These are phyloP conservation scores for Mycena sp. DNA, from an alignment of 1,284 basidiomycete species.

Conservation along the genomic window DNA sequence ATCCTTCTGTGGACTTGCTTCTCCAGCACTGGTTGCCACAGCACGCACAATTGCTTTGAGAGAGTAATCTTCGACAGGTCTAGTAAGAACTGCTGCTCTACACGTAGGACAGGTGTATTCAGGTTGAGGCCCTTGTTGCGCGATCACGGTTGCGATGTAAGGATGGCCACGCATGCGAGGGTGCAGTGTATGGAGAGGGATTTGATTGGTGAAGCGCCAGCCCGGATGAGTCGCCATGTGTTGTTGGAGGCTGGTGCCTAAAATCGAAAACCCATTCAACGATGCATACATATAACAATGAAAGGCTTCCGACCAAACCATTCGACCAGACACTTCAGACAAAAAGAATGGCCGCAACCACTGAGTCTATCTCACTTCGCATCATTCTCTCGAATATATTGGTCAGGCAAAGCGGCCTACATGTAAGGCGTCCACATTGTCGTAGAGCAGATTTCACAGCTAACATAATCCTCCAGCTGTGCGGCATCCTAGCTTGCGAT, in stretches of 20 bases:
- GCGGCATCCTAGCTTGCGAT: conserved; percentile 45
- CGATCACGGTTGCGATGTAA: conserved; percentile 37
- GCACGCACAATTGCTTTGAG: conserved; percentile 64
- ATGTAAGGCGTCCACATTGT: conserved; percentile 72
- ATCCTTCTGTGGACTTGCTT: conserved; percentile 51
- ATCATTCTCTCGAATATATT: conserved; percentile 13
- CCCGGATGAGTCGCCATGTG: conserved; percentile 59
- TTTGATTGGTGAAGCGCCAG: conserved; percentile 45
- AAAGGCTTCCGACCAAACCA: conserved; percentile 68
- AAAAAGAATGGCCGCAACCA: conserved; percentile 77
- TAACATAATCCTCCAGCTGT: conserved; percentile 61
- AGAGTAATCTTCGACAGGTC: conserved; percentile 67
- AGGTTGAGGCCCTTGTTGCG: conserved; percentile 35
- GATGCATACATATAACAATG: not conserved
- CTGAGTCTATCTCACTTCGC: conserved; percentile 52
- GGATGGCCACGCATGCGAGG: conserved; percentile 34
- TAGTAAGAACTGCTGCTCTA: conserved; percentile 54
- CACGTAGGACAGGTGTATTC: conserved; percentile 75
- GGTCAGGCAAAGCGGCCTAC: conserved; percentile 48
- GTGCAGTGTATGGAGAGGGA: conserved; percentile 28
- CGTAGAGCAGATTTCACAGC: conserved; percentile 69
- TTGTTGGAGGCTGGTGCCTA: conserved; percentile 38
- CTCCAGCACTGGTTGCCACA: conserved; percentile 56
- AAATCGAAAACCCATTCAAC: not conserved
- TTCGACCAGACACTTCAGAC: conserved; percentile 66